Base-by-base conservation (phyloP, 2,329 filamentous ascomycete species). In the Alternaria angustiovoidea region DNA sequence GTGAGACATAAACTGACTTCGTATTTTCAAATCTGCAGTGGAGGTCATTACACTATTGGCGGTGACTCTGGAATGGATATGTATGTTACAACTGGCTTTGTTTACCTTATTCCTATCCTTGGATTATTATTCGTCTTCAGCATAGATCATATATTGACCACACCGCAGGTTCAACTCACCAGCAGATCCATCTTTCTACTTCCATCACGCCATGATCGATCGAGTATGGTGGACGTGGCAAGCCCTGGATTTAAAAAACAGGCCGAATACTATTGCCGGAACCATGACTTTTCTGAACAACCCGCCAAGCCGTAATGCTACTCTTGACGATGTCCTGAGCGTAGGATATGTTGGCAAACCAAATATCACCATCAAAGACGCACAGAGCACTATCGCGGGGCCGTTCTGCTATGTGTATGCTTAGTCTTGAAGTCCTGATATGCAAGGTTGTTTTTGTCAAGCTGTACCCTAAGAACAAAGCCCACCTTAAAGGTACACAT, bases 391-490 rank as follows among this genome's bases (percentile, higher is more conserved):
- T 0, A 38, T 38, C 16, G 34, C 34, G 8, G 34, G 34, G 16
- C 34, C 34, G 14, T 38, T 38, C 81, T 83, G 80, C 64, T 82
- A 82, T 54, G 68, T 80, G 5, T 82, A 82, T 62, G 59, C 68
- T 16, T 69, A 57, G 42, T 49, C n/a, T n/a, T 18, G 32, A 9
- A 41, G n/a, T 38, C 2, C 8, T 38, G 7, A 18, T 11, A 14
- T 34, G 14, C 18, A 9, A 20, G 7, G n/a, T 39, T 3, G n/a
- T 5, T 18, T 20, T 9, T 18, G 1, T 11, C 1, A n/a, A 39
- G 34, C n/a, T n/a, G 5, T 38, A 38, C 34, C 16, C 34, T n/a
- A n/a, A 8, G 14, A n/a, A 38, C 34, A 38, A n/a, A n/a, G 16
- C 16, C 34, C 16, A 38, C 34, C 16, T 16, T 38, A 38, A n/a